Base-by-base conservation (phyloP, 495 filamentous ascomycete genomes). In the Gamarada debralockiae region DNA sequence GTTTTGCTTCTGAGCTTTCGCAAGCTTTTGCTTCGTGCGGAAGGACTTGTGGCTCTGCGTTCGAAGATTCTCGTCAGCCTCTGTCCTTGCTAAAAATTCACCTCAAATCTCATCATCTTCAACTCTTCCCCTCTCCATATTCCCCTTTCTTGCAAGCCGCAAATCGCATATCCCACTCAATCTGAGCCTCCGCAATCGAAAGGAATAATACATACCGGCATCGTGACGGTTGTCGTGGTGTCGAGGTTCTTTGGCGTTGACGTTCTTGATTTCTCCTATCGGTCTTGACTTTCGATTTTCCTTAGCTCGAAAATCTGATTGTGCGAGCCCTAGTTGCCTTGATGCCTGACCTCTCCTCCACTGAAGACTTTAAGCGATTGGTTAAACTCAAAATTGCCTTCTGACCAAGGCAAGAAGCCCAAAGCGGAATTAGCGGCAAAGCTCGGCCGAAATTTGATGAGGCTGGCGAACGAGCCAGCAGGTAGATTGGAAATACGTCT, bases 11-110 rank as follows among this genome's bases (percentile, higher is more conserved):
- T 96, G 91, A 69, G 93, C 93, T 82, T 91, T 96, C 69, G 95
- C 93, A 80, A 98, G 93, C 93, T 98, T 98, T 75, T 93, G 87
- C 92, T 98, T 98, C 75, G 90, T 95, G 72, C 89, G 86, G 89
- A 97, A 97, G 69, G 90, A 89, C 84, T 97, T 97, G 81, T 98
- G 90, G 83, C 85, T 90, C 91, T 96, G 73, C n/a, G n/a, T 72
- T 56, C 52, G 43, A 22, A 25, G 50, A 55, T 37, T 18, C 52
- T 68, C 59, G 65, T 69, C 56, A 62, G 59, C 53, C 20, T 47
- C 25, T 55, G 48, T 52, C 31, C 29, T 36, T 42, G 40, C 36
- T 47, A 20, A 14, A 54, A 47, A 38, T 15, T 50, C 38, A 45
- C 20, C 36, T 29, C 42, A 33, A n/a, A 10, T 34, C 38, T 15